Evolutionary conservation across 2,329 filamentous ascomycete species (phyloP).

Genomic region (Colletotrichum sp.): DNA sequence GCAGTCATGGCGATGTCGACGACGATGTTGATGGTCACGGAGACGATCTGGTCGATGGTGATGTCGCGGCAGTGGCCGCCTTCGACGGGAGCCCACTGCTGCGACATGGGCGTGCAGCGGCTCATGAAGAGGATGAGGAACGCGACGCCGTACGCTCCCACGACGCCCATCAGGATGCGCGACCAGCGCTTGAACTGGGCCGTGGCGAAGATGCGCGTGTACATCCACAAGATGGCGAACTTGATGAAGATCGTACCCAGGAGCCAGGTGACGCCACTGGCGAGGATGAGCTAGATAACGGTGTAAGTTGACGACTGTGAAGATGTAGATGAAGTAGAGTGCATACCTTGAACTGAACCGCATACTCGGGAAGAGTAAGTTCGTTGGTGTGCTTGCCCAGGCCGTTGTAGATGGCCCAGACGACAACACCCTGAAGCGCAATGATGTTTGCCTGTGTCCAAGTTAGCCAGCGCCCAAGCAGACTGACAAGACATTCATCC

Average conservation of each 20-base stretch:
- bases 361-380: constrained; percentile 4
- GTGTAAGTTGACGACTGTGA: neutral
- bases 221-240: constrained; percentile 35
- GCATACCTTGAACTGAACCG: constrained; percentile 14
- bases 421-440: constrained; percentile 17
- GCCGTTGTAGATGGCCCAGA: constrained; percentile 29
- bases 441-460: constrained; percentile 15
- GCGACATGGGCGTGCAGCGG: constrained; percentile 33
- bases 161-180: constrained; percentile 27
- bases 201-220: constrained; percentile 33
- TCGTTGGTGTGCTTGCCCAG: constrained; percentile 24
- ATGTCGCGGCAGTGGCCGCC: constrained; percentile 42
- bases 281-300: constrained; percentile 22
- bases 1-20: constrained; percentile 40
- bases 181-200: constrained; percentile 29
- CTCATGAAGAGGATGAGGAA: constrained; percentile 35
- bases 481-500: neutral
- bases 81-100: constrained; percentile 33
- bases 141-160: constrained; percentile 28
- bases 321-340: neutral
- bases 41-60: constrained; percentile 24
- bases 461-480: neutral
- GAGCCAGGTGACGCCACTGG: constrained; percentile 33
- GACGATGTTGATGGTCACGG: constrained; percentile 29
- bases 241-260: constrained; percentile 31